These are phyloP conservation scores for Dipteronia dyeriana DNA, from an alignment of 345 rosid genomes.

Conservation along the genomic window DNA sequence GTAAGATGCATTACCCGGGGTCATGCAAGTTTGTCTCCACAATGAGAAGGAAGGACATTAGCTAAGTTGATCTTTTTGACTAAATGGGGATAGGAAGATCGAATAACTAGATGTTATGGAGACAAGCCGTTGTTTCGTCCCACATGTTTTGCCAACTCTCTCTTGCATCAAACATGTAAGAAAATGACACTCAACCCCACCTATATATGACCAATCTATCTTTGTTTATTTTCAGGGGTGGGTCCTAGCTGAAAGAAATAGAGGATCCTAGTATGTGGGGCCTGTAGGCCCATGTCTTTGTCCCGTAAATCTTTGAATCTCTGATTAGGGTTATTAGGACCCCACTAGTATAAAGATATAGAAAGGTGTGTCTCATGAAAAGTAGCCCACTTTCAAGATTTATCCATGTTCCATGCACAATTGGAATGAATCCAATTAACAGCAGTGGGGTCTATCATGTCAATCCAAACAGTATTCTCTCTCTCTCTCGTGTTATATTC, in stretches of 20 bases:
- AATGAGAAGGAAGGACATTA: too few relatives aligned
- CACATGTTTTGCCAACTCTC: too few relatives aligned
- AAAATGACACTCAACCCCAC: too few relatives aligned
- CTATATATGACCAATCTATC: too few relatives aligned
- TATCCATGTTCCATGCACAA: conserved; percentile 12
- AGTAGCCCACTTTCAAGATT: conserved; percentile 20
- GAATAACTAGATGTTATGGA: too few relatives aligned
- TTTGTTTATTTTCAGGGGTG: background rate
- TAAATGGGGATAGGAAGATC: too few relatives aligned
- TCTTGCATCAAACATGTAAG: too few relatives aligned
- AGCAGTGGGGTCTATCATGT: conserved; percentile 22
- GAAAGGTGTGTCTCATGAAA: conserved; percentile 27
- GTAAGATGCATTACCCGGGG: too few relatives aligned
- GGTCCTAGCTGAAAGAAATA: conserved; percentile 17
- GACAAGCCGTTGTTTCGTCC: too few relatives aligned
- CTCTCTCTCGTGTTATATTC: background rate
- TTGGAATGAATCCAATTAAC: conserved; percentile 21
- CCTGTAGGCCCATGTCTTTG: conserved; percentile 33
- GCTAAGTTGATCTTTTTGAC: too few relatives aligned
- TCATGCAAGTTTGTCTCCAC: too few relatives aligned
- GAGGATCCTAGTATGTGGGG: conserved; percentile 36
- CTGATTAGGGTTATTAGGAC: conserved; percentile 14
- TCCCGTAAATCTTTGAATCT: conserved; percentile 29
- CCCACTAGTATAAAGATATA: conserved; percentile 27
- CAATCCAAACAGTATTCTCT: too few relatives aligned